These are phyloP conservation scores for Russula sp. DNA, from an alignment of 768 basidiomycete genomes.

Conservation along the genomic window DNA sequence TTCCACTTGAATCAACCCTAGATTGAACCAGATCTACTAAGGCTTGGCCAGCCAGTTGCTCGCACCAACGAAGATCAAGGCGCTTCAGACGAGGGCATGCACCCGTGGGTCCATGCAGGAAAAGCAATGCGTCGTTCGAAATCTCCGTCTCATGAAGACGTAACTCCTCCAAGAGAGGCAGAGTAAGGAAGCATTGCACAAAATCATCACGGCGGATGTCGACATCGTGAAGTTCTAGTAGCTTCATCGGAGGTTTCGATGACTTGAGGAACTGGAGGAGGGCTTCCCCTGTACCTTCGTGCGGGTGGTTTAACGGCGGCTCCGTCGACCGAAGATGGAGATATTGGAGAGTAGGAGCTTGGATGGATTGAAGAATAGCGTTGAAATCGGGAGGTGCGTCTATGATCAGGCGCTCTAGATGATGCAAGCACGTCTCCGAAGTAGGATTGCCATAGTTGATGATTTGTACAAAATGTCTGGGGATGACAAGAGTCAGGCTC, in stretches of 20 bases:
- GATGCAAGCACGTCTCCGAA: slow-evolving; percentile 31
- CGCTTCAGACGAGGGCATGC: slow-evolving; percentile 48
- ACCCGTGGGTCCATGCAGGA: slow-evolving; percentile 41
- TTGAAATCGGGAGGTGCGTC: slow-evolving; percentile 37
- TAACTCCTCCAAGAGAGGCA: slow-evolving; percentile 47
- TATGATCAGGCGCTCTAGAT: slow-evolving; percentile 37
- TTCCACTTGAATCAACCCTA: slow-evolving; percentile 33
- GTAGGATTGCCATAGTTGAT: slow-evolving; percentile 30
- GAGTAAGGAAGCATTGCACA: slow-evolving; percentile 37
- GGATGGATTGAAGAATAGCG: slow-evolving; percentile 35
- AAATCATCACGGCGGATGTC: slow-evolving; percentile 44
- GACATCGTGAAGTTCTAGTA: slow-evolving; percentile 51
- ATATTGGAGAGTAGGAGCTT: slow-evolving; percentile 39
- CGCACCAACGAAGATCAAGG: slow-evolving; percentile 61
- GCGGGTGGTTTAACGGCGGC: slow-evolving; percentile 37
- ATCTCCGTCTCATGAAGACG: slow-evolving; percentile 60
- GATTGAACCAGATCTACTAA: slow-evolving; percentile 50
- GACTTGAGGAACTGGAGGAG: slow-evolving; percentile 37
- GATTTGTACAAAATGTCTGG: slow-evolving; percentile 33
- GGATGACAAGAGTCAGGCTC: slow-evolving; percentile 43
- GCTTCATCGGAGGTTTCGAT: slow-evolving; percentile 36
- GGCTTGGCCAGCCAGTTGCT: slow-evolving; percentile 49
- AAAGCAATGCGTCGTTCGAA: slow-evolving; percentile 43
- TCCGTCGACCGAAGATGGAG: slow-evolving; percentile 45
- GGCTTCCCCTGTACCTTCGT: slow-evolving; percentile 37